Percentiles rank a stretch among this genome's conserved stretches.
Evolutionary conservation across 768 basidiomycete genomes (phyloP).

Genomic region (Boletus speciosus): DNA sequence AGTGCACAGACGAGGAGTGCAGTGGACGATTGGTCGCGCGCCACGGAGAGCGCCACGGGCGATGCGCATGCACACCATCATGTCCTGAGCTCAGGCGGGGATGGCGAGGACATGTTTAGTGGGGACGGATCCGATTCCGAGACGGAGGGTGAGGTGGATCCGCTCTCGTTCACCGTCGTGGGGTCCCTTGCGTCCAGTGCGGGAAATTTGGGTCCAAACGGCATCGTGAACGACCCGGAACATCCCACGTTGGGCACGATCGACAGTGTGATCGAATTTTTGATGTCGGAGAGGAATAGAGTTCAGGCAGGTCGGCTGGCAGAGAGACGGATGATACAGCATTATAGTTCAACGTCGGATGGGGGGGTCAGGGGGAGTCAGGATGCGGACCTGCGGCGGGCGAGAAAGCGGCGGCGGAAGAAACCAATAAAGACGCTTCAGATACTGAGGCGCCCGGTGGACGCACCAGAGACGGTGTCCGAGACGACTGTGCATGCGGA

Average conservation of each 20-base stretch:
- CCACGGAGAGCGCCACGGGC: constrained; percentile 18
- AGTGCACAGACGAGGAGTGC: constrained; percentile 25
- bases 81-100: not conserved
- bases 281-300: constrained; percentile 65
- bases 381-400: constrained; percentile 39
- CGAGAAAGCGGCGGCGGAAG: constrained; percentile 38
- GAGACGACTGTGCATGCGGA: constrained; percentile 22
- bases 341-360: constrained; percentile 36
- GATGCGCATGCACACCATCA: not conserved
- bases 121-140: constrained; percentile 28
- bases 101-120: constrained; percentile 8
- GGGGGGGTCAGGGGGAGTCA: constrained; percentile 35
- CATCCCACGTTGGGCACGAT: constrained; percentile 71
- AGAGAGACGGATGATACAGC: constrained; percentile 23
- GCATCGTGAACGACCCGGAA: constrained; percentile 26
- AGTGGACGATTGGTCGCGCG: constrained; percentile 26
- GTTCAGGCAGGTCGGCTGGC: constrained; percentile 42
- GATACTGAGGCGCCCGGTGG: constrained; percentile 24
- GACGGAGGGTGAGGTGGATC: constrained; percentile 38
- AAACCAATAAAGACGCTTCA: constrained; percentile 30
- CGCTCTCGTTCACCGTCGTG: constrained; percentile 24
- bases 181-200: constrained; percentile 23
- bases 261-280: constrained; percentile 70
- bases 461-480: constrained; percentile 19
- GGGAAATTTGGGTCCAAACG: constrained; percentile 26